Base-by-base conservation (phyloP, 1,139 yeast species). In the Protomyces inundatus region DNA sequence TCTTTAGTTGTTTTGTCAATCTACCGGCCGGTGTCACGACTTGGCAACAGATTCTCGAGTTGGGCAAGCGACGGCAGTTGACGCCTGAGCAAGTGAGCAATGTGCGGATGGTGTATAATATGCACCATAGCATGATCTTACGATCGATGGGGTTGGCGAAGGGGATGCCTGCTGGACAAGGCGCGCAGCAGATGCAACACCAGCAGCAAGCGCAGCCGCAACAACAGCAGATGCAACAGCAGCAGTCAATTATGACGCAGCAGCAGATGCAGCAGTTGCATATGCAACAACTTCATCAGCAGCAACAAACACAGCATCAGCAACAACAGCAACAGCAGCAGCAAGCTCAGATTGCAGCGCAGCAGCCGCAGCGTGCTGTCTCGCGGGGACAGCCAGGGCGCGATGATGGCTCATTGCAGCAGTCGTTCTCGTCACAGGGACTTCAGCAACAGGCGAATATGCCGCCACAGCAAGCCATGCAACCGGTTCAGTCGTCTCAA, bases 261-360 rank as follows among this genome's bases (percentile, higher is more conserved):
- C 58, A 54, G 7, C 54, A 55, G 36, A 32, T 48, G 36, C 60
- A 55, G n/a, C 55, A 48, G 5, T n/a, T 33, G 46, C 39, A 45
- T 10, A 54, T 48, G 34, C 55, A 48, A 10, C 61, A 57, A 14
- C 53, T 36, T 10, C 61, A 57, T 32, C 54, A 45, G 23, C 61
- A 57, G 7, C 48, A 35, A 23, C 61, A 56, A 36, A 54, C 35
- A n/a, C 61, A 57, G 45, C 60, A 46, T 10, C 60, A 55, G 53
- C 60, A 48, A 10, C 60, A 55, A 37, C 34, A 37, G 40, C 57
- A 39, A 9, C 45, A 33, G 10, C 51, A 42, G 3, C 51, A 42
- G 33, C 51, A 35, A 3, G 10, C 52, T 12, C 61, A 57, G 48
- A 53, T 30, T 6, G 55, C 12, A 33, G 55, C 37, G 37, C 61